phyloP scores from a whole-genome alignment of 2,329 filamentous ascomycete species.

The Pseudogymnoascus sp. region DNA sequence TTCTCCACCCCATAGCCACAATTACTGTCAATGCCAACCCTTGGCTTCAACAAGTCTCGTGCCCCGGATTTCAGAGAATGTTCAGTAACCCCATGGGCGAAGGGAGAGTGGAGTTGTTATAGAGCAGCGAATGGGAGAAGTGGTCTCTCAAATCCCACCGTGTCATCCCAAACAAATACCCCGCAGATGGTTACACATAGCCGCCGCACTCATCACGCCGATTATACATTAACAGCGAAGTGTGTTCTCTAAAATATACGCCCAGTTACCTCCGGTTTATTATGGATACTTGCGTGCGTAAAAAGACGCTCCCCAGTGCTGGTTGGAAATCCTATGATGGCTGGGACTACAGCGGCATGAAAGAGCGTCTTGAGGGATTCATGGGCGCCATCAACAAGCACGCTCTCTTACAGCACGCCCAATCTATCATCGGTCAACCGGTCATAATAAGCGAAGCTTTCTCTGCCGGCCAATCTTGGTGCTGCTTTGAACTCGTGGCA shows the following conservation, averaged over 20 bases:
- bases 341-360: not conserved
- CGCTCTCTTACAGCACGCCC: not conserved
- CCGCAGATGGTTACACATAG: not conserved
- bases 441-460: not conserved
- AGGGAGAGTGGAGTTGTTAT: not conserved
- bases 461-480: not conserved
- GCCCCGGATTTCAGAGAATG: not conserved
- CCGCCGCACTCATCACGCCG: not conserved
- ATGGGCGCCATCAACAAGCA: not conserved
- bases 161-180: not conserved
- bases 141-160: not conserved
- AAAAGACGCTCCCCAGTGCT: not conserved
- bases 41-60: not conserved
- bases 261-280: not conserved
- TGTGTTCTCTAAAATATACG: not conserved
- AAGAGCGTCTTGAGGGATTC: not conserved
- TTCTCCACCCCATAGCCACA: not conserved
- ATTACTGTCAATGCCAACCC: not conserved
- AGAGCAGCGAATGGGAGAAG: not conserved
- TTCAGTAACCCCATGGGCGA: not conserved
- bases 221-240: not conserved
- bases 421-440: not conserved
- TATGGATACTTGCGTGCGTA: not conserved
- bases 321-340: not conserved
- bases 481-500: not conserved